phyloP scores from a whole-genome alignment of 2,329 filamentous ascomycete genomes.

The Trichoderma gracile region DNA sequence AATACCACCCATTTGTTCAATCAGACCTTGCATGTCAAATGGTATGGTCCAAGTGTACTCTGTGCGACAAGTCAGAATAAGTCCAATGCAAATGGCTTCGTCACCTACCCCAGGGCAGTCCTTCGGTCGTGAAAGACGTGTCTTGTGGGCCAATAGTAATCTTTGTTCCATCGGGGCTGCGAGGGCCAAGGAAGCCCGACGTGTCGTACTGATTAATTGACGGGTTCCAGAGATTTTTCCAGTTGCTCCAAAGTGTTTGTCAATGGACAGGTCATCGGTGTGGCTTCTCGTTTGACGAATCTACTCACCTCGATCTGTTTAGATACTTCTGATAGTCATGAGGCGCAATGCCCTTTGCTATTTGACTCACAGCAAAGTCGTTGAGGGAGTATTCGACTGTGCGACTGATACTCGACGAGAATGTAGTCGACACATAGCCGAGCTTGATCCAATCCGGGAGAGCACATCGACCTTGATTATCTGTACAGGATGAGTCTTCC shows the following conservation, averaged over 20 bases:
- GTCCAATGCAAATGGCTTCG: constrained; percentile 30
- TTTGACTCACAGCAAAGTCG: constrained; percentile 53
- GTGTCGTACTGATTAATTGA: constrained; percentile 45
- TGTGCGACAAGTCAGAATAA: constrained; percentile 45
- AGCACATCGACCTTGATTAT: constrained; percentile 59
- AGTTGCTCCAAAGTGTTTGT: constrained; percentile 41
- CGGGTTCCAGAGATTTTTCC: constrained; percentile 61
- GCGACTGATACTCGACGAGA: constrained; percentile 55
- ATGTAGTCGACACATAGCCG: constrained; percentile 56
- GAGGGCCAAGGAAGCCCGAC: constrained; percentile 20
- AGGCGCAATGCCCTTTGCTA: constrained; percentile 46
- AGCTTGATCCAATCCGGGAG: constrained; percentile 59
- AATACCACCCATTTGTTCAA: constrained; percentile 53
- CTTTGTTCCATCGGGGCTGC: constrained; percentile 10
- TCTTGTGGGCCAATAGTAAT: constrained; percentile 20
- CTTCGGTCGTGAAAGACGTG: constrained; percentile 12
- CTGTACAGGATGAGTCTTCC: constrained; percentile 48
- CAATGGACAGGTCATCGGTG: background rate
- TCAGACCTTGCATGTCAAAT: constrained; percentile 57
- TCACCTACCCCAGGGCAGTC: constrained; percentile 17
- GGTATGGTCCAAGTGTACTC: constrained; percentile 60
- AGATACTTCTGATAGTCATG: constrained; percentile 53
- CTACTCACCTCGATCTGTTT: constrained; percentile 24
- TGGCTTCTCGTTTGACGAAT: too few species aligned
- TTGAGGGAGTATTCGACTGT: constrained; percentile 61